Base-by-base conservation (phyloP, 495 filamentous ascomycete genomes). In the Penicillium daleae region DNA sequence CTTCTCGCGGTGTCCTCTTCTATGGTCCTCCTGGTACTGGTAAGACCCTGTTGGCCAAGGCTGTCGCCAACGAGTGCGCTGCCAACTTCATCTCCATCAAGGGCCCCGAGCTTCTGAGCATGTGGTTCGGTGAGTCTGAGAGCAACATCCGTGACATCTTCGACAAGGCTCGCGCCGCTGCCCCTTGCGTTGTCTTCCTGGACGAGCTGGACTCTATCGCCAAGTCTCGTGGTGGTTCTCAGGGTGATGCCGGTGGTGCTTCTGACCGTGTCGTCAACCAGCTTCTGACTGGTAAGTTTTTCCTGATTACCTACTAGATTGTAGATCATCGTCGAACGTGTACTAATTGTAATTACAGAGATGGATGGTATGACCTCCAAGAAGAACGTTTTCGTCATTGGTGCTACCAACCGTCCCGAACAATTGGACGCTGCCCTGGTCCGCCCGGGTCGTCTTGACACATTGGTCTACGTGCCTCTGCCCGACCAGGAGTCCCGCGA, bases 71-170 rank as follows among this genome's bases (percentile, higher is more conserved):
- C 79, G 95, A 99, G 83, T 98, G 96, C 70, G 89, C 96, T 52
- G 95, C 95, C 80, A 99, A 99, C 82, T 99, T 99, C 82, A 98
- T 99, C 75, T 97, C 95, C 58, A 87, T 99, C 74, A 99, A 99
- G 86, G 95, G 95, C 60, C 95, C 95, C 63, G 95, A 99, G 81
- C 81, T 99, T 69, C 86, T 99, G 61, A 97, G 92, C 72, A 99
- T 99, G 95, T 99, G 95, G 95, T 99, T 99, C 76, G 95, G 95
- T 90, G 95, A 99, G 80, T 98, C 96, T 19, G 95, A 99, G 79
- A 97, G 92, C 89, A 99, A 99, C 82, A 98, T 99, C 64, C 92
- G 95, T 73, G 95, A 99, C 69, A 99, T 99, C 71, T 99, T 99
- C 82, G 95, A 99, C 87, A 99, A 99, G 86, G 95, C 95, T 67